Base-by-base conservation (phyloP, 768 basidiomycete species). In the Leccinum variicolor region DNA sequence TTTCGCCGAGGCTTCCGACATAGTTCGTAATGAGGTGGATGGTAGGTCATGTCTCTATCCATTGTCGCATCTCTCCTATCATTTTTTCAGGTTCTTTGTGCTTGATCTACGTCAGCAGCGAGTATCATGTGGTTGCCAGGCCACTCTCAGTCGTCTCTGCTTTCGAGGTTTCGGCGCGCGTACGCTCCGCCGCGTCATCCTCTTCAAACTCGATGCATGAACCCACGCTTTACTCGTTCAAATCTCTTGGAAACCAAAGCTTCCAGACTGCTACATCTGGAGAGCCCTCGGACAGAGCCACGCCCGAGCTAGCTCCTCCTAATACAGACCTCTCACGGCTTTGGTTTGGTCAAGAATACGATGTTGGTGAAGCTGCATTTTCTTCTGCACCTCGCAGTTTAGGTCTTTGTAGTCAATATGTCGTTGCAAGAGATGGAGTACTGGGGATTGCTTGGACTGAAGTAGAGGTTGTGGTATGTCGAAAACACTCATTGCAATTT, bases 361-460 rank as follows among this genome's bases (percentile, higher is more conserved):
- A 69, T 19, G 50, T 63, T 3, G 65, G 60, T 6, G 55, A 56
- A 29, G 52, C 55, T 10, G 43, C 57, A 3, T 67, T 62, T 52
- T 63, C 65, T 36, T 63, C 69, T 29, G 2, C 21, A 4, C 25
- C 61, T 36, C 25, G 25, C 34, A 29, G 10, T 28, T n/a, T 67
- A 23, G 50, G 69, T 6, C 43, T 70, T 39, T 56, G 59, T 15
- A 49, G 59, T 51, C 61, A 55, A 41, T 71, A 71, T 55, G 55
- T 53, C 26, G 58, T 66, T 8, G 52, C 61, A 14, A 63, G 57
- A 21, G 71, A 67, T 43, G 71, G 60, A 19, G 57, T 81, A 8
- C 63, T 74, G 21, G 80, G 77, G 1, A 55, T 84, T 21, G 73
- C 71, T 14, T 86, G 85, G 85, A 76, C 81, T 4, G 71, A 77